Conservation (phyloP, 805 yeast genomes). For the Ogataea haglerorum region DNA sequence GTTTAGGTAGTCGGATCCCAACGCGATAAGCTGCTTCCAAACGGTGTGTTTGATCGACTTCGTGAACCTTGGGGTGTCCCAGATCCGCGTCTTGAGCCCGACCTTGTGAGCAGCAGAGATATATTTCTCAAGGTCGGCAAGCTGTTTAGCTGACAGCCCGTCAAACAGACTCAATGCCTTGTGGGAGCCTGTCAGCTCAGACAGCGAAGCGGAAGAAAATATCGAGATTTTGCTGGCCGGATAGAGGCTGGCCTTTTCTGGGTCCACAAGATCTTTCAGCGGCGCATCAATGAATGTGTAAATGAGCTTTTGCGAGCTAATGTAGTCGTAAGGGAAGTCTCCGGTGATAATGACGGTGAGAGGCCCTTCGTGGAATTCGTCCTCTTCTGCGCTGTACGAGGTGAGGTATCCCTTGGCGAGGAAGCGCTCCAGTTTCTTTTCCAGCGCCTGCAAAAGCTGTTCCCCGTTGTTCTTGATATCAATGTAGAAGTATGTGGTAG, state of each 20-base stretch:
- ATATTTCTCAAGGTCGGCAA: slow-evolving; percentile 23
- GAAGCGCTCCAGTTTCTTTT: slow-evolving; percentile 43
- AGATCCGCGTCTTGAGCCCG: slow-evolving; percentile 56
- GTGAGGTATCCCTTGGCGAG: slow-evolving; percentile 49
- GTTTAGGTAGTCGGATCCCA: slow-evolving; percentile 57
- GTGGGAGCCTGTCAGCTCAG: slow-evolving; percentile 18
- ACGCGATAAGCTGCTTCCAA: slow-evolving; percentile 45
- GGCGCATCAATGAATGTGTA: slow-evolving; percentile 56
- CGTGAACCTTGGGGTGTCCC: slow-evolving; percentile 76
- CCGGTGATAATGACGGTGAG: slow-evolving; percentile 65
- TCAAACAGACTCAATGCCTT: slow-evolving; percentile 11
- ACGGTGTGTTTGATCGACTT: slow-evolving; percentile 39
- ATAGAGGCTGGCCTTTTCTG: slow-evolving; percentile 13
- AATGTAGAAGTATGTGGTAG: slow-evolving; percentile 55
- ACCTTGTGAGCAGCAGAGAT: slow-evolving; percentile 41
- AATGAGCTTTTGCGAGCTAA: slow-evolving; percentile 25
- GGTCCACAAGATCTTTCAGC: slow-evolving; percentile 25
- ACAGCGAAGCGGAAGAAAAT: slow-evolving; percentile 24
- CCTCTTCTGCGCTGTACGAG: slow-evolving; percentile 37
- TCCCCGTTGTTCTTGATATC: slow-evolving; percentile 52
- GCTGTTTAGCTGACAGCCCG: slow-evolving; percentile 37
- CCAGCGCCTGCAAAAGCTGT: slow-evolving; percentile 42
- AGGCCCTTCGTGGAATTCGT: slow-evolving; percentile 46
- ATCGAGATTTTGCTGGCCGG: slow-evolving; percentile 23
- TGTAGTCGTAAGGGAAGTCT: slow-evolving; percentile 46